phyloP scores from a whole-genome alignment of 192 early-diverging fungal genomes.

The Ramicandelaber brevisporus region DNA sequence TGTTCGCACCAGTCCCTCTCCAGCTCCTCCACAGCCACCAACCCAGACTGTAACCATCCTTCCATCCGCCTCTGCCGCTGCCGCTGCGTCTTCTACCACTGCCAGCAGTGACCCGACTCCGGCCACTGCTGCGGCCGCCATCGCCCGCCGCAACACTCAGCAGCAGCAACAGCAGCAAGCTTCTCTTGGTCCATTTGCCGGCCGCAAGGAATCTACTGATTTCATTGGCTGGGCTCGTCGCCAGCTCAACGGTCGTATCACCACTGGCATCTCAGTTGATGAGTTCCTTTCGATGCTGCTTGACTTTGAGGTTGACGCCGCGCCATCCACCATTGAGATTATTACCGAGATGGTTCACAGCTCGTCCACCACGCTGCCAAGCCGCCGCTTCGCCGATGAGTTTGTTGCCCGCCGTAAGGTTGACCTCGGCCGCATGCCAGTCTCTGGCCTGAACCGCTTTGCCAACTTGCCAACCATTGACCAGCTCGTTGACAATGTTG shows the following conservation, averaged over 20 bases:
- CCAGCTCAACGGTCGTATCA: constrained; percentile 29
- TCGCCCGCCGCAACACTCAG: constrained; percentile 2
- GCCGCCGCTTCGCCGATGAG: constrained; percentile 52
- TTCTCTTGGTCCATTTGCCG: background rate
- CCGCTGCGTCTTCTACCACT: constrained; percentile 1
- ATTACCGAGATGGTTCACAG: constrained; percentile 52
- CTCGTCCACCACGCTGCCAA: constrained; percentile 41
- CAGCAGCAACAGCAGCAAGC: background rate
- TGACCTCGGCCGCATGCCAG: too few species aligned
- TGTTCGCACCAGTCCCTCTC: too few species aligned
- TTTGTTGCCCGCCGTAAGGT: constrained; percentile 48
- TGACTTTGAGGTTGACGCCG: constrained; percentile 37
- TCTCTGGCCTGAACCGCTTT: too few species aligned
- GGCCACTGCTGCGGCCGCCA: constrained; percentile 4
- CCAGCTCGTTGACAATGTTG: too few species aligned
- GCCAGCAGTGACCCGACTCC: background rate
- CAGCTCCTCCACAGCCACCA: too few species aligned
- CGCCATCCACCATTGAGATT: constrained; percentile 36
- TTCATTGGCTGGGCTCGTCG: constrained; percentile 49
- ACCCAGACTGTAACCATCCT: constrained; percentile 3
- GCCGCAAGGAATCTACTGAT: constrained; percentile 18
- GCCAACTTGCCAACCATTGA: too few species aligned
- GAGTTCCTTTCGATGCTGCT: constrained; percentile 57
- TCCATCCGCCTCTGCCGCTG: background rate
- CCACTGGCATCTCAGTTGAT: constrained; percentile 24